These are phyloP conservation scores for Emmonsiellopsis sp. DNA, from an alignment of 2,329 filamentous ascomycete species.

Conservation along the genomic window DNA sequence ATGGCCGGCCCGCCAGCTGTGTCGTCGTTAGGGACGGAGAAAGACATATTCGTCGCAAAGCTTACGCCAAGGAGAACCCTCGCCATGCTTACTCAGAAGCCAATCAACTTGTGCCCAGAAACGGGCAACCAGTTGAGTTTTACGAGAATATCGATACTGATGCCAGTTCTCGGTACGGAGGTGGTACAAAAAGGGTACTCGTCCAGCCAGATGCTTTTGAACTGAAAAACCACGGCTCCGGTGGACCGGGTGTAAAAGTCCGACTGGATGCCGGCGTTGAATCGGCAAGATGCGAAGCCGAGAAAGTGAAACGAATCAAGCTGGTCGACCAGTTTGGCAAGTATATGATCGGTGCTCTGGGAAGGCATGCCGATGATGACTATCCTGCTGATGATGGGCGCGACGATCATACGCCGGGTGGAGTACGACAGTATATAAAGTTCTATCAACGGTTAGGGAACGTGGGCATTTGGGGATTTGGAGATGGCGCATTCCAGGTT, in stretches of 20 bases:
- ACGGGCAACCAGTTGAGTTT: conserved; percentile 37
- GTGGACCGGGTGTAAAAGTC: conserved; percentile 22
- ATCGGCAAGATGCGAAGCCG: conserved; percentile 30
- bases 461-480: conserved; percentile 46
- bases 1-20: conserved; percentile 35
- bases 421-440: conserved; percentile 33
- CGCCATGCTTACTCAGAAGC: conserved; percentile 28
- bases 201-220: conserved; percentile 34
- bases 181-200: conserved; percentile 32
- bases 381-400: conserved; percentile 19
- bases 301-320: conserved; percentile 41
- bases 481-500: conserved; percentile 40
- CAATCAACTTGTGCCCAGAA: conserved; percentile 36
- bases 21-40: conserved; percentile 40
- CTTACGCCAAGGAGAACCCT: conserved; percentile 27
- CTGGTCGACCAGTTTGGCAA: conserved; percentile 43
- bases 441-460: conserved; percentile 45
- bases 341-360: conserved; percentile 43
- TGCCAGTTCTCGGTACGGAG: conserved; percentile 17
- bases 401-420: conserved; percentile 11
- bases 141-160: conserved; percentile 36
- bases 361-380: conserved; percentile 31
- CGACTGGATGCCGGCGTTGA: conserved; percentile 25
- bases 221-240: conserved; percentile 20
- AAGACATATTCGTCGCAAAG: conserved; percentile 37